Percentiles rank a stretch among this genome's conserved stretches.
Conservation (phyloP, 805 yeast genomes). For the Barnettozyma sp. region DNA sequence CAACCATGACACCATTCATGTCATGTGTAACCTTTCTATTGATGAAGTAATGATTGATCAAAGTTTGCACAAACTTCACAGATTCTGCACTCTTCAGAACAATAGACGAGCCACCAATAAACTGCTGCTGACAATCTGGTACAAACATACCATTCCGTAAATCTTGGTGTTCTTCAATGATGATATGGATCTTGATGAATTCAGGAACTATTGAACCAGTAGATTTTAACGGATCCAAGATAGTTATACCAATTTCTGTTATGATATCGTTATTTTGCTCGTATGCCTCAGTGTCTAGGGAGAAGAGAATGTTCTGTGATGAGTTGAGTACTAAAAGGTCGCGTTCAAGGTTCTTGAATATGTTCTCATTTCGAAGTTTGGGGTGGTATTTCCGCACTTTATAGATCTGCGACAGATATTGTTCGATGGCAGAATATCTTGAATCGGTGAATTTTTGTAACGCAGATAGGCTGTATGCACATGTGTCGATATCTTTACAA, state of each 20-base stretch:
- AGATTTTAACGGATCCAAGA: constrained; percentile 49
- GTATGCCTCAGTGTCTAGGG: constrained; percentile 53
- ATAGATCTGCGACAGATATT: constrained; percentile 6
- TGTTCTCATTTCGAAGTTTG: constrained; percentile 7
- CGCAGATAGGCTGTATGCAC: background rate
- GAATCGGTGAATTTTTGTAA: constrained; percentile 6
- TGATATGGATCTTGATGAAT: constrained; percentile 36
- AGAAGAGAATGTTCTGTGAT: constrained; percentile 23
- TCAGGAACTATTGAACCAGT: constrained; percentile 32
- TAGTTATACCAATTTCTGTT: constrained; percentile 53
- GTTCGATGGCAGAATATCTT: constrained; percentile 5
- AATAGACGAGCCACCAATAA: constrained; percentile 43
- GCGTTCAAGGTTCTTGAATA: constrained; percentile 7
- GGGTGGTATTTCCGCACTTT: constrained; percentile 12
- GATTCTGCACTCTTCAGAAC: constrained; percentile 34
- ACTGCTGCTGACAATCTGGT: constrained; percentile 44
- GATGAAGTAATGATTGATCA: constrained; percentile 38
- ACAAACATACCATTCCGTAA: constrained; percentile 47
- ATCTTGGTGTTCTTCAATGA: constrained; percentile 37
- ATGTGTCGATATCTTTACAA: constrained; percentile 2
- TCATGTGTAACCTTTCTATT: constrained; percentile 23
- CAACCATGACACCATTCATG: constrained; percentile 40
- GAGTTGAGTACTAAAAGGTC: constrained; percentile 11
- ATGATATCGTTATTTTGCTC: constrained; percentile 36
- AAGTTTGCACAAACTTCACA: constrained; percentile 32